These are phyloP conservation scores for Ceratobasidium sp. DNA, from an alignment of 1,284 basidiomycete species.

Conservation along the genomic window DNA sequence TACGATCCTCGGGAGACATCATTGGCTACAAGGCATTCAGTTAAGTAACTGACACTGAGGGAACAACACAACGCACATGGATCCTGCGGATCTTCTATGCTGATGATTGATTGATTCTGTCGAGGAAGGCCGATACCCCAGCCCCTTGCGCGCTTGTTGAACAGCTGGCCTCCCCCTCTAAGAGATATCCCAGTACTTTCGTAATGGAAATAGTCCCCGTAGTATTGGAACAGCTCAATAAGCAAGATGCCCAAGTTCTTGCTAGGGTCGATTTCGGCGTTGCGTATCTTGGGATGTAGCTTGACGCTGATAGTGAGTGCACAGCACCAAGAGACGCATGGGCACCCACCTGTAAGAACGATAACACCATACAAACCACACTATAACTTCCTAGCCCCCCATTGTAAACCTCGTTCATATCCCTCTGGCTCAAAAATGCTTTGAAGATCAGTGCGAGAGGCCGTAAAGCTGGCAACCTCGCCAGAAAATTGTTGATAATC, in stretches of 20 bases:
- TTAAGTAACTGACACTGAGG: constrained; percentile 13
- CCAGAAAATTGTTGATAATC: constrained; percentile 85
- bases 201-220: constrained; percentile 93
- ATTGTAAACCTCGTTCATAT: constrained; percentile 97
- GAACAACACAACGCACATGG: constrained; percentile 65
- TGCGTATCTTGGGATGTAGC: constrained; percentile 94
- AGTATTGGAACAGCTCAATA: constrained; percentile 97
- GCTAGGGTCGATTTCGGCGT: constrained; percentile 86
- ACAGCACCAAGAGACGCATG: constrained; percentile 3
- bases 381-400: constrained; percentile 96
- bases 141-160: constrained; percentile 78
- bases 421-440: constrained; percentile 87
- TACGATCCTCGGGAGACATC: constrained; percentile 93
- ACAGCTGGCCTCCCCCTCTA: constrained; percentile 85
- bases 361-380: constrained; percentile 92
- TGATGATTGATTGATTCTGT: constrained; percentile 72
- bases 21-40: constrained; percentile 68
- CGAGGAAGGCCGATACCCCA: constrained; percentile 60
- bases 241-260: constrained; percentile 91
- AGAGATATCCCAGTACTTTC: constrained; percentile 91
- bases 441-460: constrained; percentile 89
- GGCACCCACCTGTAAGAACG: constrained; percentile 82
- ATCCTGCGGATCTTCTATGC: constrained; percentile 96
- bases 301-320: constrained; percentile 48
- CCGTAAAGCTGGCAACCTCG: constrained; percentile 78